Evolutionary conservation across 139 green algal species (phyloP).

Genomic region (Coelastrella sp.): DNA sequence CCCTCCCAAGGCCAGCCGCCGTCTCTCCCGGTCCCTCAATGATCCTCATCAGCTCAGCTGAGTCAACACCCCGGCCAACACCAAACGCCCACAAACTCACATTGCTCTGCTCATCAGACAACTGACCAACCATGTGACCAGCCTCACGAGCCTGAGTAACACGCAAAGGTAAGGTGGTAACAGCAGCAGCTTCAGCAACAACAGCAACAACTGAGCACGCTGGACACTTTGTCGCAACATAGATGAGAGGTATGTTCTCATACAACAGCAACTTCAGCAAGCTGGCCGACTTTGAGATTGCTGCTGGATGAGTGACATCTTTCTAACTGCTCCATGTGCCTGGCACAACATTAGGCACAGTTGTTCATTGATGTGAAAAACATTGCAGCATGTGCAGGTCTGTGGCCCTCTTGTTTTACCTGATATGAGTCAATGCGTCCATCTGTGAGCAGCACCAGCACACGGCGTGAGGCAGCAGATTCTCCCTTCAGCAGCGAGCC

Average conservation of each 20-base stretch:
- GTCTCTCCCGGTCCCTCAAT: conserved; percentile 36
- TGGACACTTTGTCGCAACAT: too few species aligned
- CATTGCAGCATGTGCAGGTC: too few species aligned
- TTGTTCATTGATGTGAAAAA: too few species aligned
- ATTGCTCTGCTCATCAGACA: conserved; percentile 72
- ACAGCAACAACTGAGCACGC: background rate
- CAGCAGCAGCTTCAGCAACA: background rate
- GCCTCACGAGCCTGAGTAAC: conserved; percentile 66
- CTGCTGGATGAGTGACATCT: too few species aligned
- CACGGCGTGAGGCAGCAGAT: background rate
- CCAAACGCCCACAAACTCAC: conserved; percentile 75
- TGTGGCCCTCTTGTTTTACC: too few species aligned
- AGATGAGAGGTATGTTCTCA: too few species aligned
- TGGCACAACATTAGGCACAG: too few species aligned
- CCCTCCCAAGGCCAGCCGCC: background rate
- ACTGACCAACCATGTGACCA: conserved; percentile 49
- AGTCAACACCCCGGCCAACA: conserved; percentile 82
- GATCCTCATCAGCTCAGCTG: conserved; percentile 16
- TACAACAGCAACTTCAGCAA: too few species aligned
- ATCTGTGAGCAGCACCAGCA: conserved; percentile 75
- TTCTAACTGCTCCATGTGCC: too few species aligned
- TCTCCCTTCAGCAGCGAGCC: conserved; percentile 69
- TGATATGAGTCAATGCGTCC: conserved; percentile 9
- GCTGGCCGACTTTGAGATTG: too few species aligned
- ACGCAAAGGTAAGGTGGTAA: too few species aligned